phyloP scores from a whole-genome alignment of 352 stramenopile species.

The Phytophthora europaea region DNA sequence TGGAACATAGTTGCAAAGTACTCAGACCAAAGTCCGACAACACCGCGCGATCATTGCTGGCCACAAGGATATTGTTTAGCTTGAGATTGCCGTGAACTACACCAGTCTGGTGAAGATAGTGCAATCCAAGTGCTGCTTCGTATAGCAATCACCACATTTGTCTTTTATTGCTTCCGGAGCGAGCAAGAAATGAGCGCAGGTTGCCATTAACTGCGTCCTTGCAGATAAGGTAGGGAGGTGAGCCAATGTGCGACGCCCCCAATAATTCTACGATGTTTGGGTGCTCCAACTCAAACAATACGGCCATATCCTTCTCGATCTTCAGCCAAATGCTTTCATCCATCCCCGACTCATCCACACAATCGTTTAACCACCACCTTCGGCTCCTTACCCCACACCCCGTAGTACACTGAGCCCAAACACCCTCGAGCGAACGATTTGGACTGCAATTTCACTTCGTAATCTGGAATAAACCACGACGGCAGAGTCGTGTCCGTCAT shows the following conservation, averaged over 20 bases:
- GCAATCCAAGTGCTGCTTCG: slow-evolving; percentile 29
- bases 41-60: slow-evolving; percentile 18
- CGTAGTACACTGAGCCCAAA: background rate
- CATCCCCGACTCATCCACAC: background rate
- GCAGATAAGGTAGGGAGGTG: slow-evolving; percentile 18
- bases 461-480: slow-evolving; percentile 4
- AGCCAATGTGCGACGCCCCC: slow-evolving; percentile 11
- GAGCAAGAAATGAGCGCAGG: slow-evolving; percentile 3
- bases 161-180: background rate
- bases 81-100: slow-evolving; percentile 44
- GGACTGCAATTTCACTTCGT: background rate
- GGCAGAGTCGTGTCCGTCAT: background rate
- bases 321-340: slow-evolving; percentile 2
- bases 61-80: slow-evolving; percentile 41
- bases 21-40: slow-evolving; percentile 37
- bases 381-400: background rate
- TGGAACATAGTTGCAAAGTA: background rate
- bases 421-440: slow-evolving; percentile 1
- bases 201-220: slow-evolving; percentile 1
- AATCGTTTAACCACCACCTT: slow-evolving; percentile 1
- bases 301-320: slow-evolving; percentile 9
- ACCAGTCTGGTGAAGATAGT: slow-evolving; percentile 29
- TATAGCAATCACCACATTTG: slow-evolving; percentile 6
- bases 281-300: slow-evolving; percentile 13
- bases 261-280: slow-evolving; percentile 14